Evolutionary conservation across 2,329 filamentous ascomycete species (phyloP).

Genomic region (Phyllosticta paracitricarpa): DNA sequence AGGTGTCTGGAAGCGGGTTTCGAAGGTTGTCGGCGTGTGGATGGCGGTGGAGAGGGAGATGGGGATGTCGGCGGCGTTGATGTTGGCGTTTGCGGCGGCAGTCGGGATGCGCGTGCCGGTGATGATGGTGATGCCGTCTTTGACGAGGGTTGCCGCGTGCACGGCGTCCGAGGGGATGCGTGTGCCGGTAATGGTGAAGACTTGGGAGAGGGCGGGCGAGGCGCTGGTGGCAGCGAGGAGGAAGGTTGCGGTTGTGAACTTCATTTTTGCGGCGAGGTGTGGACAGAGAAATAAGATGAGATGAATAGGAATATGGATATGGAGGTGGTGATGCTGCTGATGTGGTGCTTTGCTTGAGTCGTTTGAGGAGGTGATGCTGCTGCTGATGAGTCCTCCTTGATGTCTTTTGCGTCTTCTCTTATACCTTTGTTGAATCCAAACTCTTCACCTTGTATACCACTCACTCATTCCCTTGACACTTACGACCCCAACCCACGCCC

Average conservation of each 20-base stretch:
- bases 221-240: not conserved
- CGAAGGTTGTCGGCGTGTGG: not conserved
- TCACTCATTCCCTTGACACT: not conserved
- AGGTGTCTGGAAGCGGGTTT: not conserved
- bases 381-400: not conserved
- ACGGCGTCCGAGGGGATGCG: constrained; percentile 35
- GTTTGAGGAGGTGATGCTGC: not conserved
- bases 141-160: constrained; percentile 34
- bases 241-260: not conserved
- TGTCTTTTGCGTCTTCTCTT: not conserved
- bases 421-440: not conserved
- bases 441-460: not conserved
- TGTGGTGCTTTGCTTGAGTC: not conserved
- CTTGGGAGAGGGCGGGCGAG: not conserved
- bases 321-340: not conserved
- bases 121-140: constrained; percentile 38
- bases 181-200: not conserved
- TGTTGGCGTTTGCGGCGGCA: too few species aligned
- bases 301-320: too few species aligned
- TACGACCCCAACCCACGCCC: too few species aligned
- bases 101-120: not conserved
- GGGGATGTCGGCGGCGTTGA: not conserved
- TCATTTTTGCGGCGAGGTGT: not conserved
- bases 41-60: not conserved
- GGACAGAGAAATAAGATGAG: too few species aligned